Evolutionary conservation across 805 yeast genomes (phyloP), one percentile per base, ranked within the genome.

Genomic region (Phaffomyces opuntiae): DNA sequence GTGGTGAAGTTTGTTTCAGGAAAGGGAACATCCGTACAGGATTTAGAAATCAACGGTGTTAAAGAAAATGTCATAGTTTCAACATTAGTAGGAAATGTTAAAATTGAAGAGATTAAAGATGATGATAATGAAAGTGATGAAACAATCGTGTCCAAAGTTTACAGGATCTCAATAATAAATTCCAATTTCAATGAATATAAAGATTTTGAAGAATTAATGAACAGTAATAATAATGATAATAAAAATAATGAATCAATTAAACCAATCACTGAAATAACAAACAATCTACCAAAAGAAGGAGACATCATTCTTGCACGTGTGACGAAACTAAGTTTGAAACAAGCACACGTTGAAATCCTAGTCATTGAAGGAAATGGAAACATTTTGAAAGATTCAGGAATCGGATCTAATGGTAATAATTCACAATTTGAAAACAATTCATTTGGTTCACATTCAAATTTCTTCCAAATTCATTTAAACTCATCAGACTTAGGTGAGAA

Each of bases 401-500:
- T 80, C 4, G 95, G 91, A 1, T 67, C 79, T 35, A 78, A 74
- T 53, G 81, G 79, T 1, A 47, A 55, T 11, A 55, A 62, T 4
- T 66, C 72, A 70, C 31, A 57, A 63, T 5, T 66, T 69, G 3
- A 29, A 6, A 29, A 29, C 13, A 59, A 71, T 31, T 80, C 80
- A 19, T 81, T 80, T 24, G 85, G 84, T 0, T 71, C 82, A 13
- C 80, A 79, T 42, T 71, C 76, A 0, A 53, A 68, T 4, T 67
- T 70, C 6, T 65, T 69, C 40, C 67, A 73, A 3, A 61, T 64
- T 14, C 67, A 73, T 17, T 68, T 70, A 41, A 69, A 69, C n/a
- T 73, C 86, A 3, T 68, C 77, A 25, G 96, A 87, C 55, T 65
- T 85, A 32, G 96, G 96, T 3, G 96, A 90, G 58, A 85, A 85